Evolutionary conservation across 805 yeast genomes (phyloP).

Genomic region (Yarrowia porcina): DNA sequence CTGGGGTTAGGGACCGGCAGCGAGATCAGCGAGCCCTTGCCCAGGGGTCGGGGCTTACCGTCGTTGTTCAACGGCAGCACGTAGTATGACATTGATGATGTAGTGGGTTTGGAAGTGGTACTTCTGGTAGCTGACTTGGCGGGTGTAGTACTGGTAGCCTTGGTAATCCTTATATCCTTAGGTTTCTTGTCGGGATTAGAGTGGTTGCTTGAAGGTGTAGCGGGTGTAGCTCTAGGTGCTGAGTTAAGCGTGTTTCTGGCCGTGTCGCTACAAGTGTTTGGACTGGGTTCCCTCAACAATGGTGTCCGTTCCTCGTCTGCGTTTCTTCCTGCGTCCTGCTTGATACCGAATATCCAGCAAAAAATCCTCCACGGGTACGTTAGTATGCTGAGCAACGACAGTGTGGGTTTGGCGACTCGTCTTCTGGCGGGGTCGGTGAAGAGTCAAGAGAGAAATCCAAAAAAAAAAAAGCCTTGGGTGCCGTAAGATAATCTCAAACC

Average conservation of each 20-base stretch:
- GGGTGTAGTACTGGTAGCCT: background rate
- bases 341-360: slow-evolving; percentile 24
- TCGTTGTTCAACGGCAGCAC: slow-evolving; percentile 32
- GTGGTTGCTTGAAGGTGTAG: too few species aligned
- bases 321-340: slow-evolving; percentile 2
- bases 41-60: slow-evolving; percentile 37
- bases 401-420: slow-evolving; percentile 6
- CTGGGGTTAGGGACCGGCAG: slow-evolving; percentile 43
- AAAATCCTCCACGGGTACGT: slow-evolving; percentile 23
- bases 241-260: slow-evolving; percentile 3
- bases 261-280: background rate
- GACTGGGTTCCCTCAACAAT: slow-evolving; percentile 4
- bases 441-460: background rate
- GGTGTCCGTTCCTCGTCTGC: background rate
- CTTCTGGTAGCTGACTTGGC: background rate
- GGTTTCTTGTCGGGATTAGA: background rate
- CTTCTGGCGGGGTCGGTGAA: background rate
- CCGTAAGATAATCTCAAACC: background rate
- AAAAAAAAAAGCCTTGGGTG: background rate
- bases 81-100: background rate
- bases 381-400: slow-evolving; percentile 12
- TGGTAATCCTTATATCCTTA: background rate
- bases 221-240: background rate
- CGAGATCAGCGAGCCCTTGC: slow-evolving; percentile 40
- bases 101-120: background rate